Base-by-base conservation (phyloP, 1,284 basidiomycete genomes). In the Cutaneotrichosporon cavernicola region DNA sequence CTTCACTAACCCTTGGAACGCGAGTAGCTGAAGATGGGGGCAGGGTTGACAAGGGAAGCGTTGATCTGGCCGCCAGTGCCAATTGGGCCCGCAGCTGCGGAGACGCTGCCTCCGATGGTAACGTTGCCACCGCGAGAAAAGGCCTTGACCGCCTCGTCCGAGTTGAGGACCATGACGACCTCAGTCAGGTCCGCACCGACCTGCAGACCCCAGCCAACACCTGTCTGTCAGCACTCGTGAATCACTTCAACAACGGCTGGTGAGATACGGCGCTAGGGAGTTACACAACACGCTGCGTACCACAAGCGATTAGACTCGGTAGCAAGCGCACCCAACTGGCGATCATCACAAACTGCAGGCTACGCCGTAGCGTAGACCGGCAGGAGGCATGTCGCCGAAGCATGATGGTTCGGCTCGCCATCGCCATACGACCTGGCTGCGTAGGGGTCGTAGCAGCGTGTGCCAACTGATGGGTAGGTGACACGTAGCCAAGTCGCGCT, bases 1-100 rank as follows among this genome's bases (percentile, higher is more conserved):
- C 40, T 14, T 18, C 21, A 67, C 74, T 67, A 57, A 91, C 92
- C 93, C 82, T 94, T 95, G 13, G 90, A 93, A 80, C 95, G 91
- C 22, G 90, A 94, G 81, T 98, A 98, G 69, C 91, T 92, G 82
- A 97, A 99, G 89, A 98, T 94, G 0, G 95, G 95, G 13, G 96
- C 89, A 0, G 96, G 94, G 79, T 96, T 92, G 21, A 91, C 89
- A 55, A 99, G 82, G 10, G 88, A 89, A 0, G 92, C 88, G 72
- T 95, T 89, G 9, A 97, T 87, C 63, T 91, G 90, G 0, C 91
- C 96, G 11, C 97, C 97, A 0, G 95, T 97, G 0, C 96, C 97
- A 68, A 98, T 91, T 0, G 96, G 96, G 0, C 94, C 93, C 10
- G 92, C 92, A 0, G 90, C 84, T 1, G 91, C 92, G 60, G 87